Conservation (phyloP, 192 early-diverging fungal genomes). For the Lobosporangium transversale region DNA sequence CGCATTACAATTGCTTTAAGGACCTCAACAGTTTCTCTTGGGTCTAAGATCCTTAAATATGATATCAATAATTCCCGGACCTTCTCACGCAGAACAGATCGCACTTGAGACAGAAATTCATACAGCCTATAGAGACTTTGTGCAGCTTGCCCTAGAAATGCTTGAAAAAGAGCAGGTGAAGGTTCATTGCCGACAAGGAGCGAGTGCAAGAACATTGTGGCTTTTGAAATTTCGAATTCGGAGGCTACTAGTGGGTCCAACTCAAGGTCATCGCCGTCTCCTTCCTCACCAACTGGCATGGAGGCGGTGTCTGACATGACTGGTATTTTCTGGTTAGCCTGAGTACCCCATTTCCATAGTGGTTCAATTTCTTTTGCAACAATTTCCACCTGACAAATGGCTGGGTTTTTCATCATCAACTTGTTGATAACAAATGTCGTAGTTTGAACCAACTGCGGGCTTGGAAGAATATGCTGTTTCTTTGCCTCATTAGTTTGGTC, state of each 20-base stretch:
- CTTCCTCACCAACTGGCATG: neutral
- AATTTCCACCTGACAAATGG: slow-evolving; percentile 59
- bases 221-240: slow-evolving; percentile 53
- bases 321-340: slow-evolving; percentile 13
- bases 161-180: slow-evolving; percentile 62
- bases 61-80: slow-evolving; percentile 58
- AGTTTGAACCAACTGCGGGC: slow-evolving; percentile 45
- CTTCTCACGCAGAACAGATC: slow-evolving; percentile 55
- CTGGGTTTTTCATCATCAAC: slow-evolving; percentile 61
- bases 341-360: slow-evolving; percentile 48
- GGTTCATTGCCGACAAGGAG: slow-evolving; percentile 72
- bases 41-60: slow-evolving; percentile 59
- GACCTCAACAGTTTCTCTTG: slow-evolving; percentile 39
- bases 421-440: slow-evolving; percentile 62
- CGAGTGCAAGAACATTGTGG: slow-evolving; percentile 60
- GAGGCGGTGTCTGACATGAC: slow-evolving; percentile 21
- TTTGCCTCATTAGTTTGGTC: neutral
- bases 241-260: slow-evolving; percentile 56
- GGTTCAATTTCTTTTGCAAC: slow-evolving; percentile 50
- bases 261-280: slow-evolving; percentile 1
- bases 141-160: slow-evolving; percentile 62
- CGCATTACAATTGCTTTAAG: slow-evolving; percentile 61
- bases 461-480: slow-evolving; percentile 9
- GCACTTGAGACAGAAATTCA: slow-evolving; percentile 55
- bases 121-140: slow-evolving; percentile 68